Conservation (phyloP, 129 eudicot genomes). For the Daucus carota region DH1_v3.0 NC_030381.2:26524501-26525000, state of each 20-base stretch:
- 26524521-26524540: not conserved
- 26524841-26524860: not conserved
- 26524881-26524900: conserved; percentile 4
- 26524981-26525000: conserved; percentile 17
- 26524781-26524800: not conserved
- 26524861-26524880: not conserved
- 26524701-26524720: conserved; percentile 11
- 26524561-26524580: conserved; percentile 5
- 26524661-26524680: not conserved
- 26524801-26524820: not conserved
- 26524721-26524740: not conserved
- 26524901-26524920: not conserved
- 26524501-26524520: not conserved
- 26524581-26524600: conserved; percentile 6
- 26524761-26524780: not conserved
- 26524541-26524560: not conserved
- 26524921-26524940: conserved; percentile 19
- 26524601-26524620: conserved; percentile 11
- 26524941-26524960: conserved; percentile 20
- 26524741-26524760: not conserved
- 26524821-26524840: not conserved
- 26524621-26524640: conserved; percentile 3
- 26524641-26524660: conserved; percentile 5
- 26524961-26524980: conserved; percentile 10
- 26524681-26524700: not conserved